Percentiles rank a stretch among this genome's conserved stretches.
Conservation (phyloP, 257 asterid species). For the Solanum piurae region DNA sequence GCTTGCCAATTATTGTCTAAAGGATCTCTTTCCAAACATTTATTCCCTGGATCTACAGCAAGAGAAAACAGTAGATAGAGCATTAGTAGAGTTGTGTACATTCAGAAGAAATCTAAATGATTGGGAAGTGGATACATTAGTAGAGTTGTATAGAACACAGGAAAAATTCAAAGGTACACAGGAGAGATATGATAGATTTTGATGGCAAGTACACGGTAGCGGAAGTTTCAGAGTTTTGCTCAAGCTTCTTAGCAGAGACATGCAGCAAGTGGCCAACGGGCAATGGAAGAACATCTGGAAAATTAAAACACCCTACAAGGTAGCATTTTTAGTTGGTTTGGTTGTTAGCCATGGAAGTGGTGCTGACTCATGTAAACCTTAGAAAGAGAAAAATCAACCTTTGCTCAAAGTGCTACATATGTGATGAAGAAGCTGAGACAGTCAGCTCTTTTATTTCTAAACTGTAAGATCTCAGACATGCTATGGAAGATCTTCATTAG, state of each 20-base stretch:
- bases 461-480: neutral
- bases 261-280: neutral
- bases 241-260: neutral
- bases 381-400: neutral
- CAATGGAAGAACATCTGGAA: neutral
- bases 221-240: neutral
- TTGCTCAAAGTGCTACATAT: neutral
- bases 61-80: neutral
- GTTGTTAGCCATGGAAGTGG: neutral
- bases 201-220: neutral
- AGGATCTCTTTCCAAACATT: neutral
- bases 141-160: neutral
- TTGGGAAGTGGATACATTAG: neutral
- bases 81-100: neutral
- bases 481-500: neutral
- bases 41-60: neutral
- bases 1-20: neutral
- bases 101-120: neutral
- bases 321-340: neutral
- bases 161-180: neutral
- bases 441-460: neutral
- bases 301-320: neutral
- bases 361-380: neutral
- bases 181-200: neutral
- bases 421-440: neutral